Evolutionary conservation across 495 filamentous ascomycete species (phyloP).

Genomic region (Lepidopterella palustris): DNA sequence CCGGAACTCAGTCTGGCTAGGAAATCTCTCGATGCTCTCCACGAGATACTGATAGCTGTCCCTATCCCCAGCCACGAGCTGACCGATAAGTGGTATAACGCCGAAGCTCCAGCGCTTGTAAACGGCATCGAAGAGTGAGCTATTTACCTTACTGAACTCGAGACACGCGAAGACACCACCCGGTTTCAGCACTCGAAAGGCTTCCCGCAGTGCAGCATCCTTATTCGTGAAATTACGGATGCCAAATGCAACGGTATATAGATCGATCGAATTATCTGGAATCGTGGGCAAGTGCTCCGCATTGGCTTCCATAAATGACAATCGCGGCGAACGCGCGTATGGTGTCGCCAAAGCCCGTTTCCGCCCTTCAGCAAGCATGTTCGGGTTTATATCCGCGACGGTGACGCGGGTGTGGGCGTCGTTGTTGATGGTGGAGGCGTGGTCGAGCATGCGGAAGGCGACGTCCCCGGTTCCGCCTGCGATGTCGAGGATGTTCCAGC

Average conservation of each 20-base stretch:
- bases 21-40: constrained; percentile 94
- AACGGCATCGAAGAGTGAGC: constrained; percentile 65
- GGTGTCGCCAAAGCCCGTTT: constrained; percentile 60
- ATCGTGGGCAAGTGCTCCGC: constrained; percentile 72
- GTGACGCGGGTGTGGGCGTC: constrained; percentile 75
- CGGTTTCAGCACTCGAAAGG: constrained; percentile 81
- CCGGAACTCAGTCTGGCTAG: constrained; percentile 72
- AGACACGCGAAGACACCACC: constrained; percentile 95
- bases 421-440: constrained; percentile 72
- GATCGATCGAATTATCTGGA: constrained; percentile 59
- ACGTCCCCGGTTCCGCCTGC: constrained; percentile 97
- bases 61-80: constrained; percentile 87
- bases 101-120: constrained; percentile 96
- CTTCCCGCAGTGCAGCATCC: constrained; percentile 68
- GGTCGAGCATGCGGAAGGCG: constrained; percentile 92
- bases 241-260: constrained; percentile 97
- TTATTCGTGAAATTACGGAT: constrained; percentile 96
- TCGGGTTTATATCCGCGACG: constrained; percentile 89
- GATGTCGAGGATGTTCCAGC: constrained; percentile 88
- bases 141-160: constrained; percentile 83
- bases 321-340: constrained; percentile 49
- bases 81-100: constrained; percentile 90
- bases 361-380: constrained; percentile 84
- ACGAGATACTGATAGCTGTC: constrained; percentile 98
- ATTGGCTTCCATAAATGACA: constrained; percentile 84